These are phyloP conservation scores for Ziziphus jujuba DNA, from an alignment of 306 rosid species.

Conservation along the genomic window DNA sequence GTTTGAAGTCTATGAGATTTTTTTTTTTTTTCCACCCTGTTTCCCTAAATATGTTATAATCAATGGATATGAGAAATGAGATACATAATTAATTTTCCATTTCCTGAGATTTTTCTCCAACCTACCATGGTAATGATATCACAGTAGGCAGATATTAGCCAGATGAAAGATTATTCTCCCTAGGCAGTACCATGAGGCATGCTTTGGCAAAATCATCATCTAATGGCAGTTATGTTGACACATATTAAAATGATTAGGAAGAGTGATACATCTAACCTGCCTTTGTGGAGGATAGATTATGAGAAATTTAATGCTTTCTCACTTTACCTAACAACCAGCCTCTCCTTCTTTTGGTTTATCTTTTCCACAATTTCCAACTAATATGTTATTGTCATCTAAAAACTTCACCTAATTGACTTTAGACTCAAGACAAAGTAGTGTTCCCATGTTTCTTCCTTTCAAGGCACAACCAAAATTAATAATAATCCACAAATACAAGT, in stretches of 20 bases:
- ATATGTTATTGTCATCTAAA: slow-evolving; percentile 2
- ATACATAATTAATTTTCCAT: not conserved
- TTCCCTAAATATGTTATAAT: not conserved
- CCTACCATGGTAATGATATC: slow-evolving; percentile 19
- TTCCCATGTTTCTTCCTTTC: slow-evolving; percentile 23
- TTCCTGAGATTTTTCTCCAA: slow-evolving; percentile 1
- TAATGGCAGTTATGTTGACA: slow-evolving; percentile 11
- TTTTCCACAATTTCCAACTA: slow-evolving; percentile 26
- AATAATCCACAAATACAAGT: slow-evolving; percentile 16
- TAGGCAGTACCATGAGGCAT: too few relatives aligned
- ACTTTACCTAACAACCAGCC: slow-evolving; percentile 9
- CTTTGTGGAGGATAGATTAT: not conserved
- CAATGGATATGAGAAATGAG: slow-evolving; percentile 9
- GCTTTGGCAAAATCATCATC: slow-evolving; percentile 21
- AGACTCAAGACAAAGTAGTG: slow-evolving; percentile 14
- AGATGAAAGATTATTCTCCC: not conserved
- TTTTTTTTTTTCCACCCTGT: not conserved
- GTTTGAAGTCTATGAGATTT: too few relatives aligned
- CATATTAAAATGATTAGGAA: not conserved
- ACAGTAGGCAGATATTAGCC: not conserved
- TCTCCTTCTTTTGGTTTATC: not conserved
- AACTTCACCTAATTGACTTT: slow-evolving; percentile 24
- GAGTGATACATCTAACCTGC: not conserved
- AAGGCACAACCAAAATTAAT: slow-evolving; percentile 19
- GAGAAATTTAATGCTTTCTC: not conserved